These are phyloP conservation scores for Ilex paraguariensis DNA, from an alignment of 305 asterid species.

Conservation along the genomic window DNA sequence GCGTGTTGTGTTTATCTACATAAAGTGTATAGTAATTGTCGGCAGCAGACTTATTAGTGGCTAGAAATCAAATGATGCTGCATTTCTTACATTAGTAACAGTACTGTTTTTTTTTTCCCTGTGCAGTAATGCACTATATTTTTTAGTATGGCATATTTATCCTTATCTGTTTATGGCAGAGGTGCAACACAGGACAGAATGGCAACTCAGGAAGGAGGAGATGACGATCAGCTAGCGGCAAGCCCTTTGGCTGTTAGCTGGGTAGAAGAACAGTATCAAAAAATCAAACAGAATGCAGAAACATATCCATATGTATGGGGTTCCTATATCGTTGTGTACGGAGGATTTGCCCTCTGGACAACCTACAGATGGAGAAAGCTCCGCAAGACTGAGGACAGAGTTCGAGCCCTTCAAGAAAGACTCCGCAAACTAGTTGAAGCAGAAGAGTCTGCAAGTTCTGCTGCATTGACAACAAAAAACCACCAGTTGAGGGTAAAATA, in stretches of 20 bases:
- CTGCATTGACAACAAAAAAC: conserved; percentile 21
- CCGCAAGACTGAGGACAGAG: conserved; percentile 61
- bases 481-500: conserved; percentile 27
- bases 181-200: conserved; percentile 7
- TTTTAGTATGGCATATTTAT: too few relatives aligned
- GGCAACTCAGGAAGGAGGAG: conserved; percentile 35
- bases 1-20: too few relatives aligned
- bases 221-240: conserved; percentile 25
- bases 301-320: conserved; percentile 78
- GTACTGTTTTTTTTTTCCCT: too few relatives aligned
- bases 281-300: conserved; percentile 55
- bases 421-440: conserved; percentile 48
- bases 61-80: too few relatives aligned
- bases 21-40: too few relatives aligned
- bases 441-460: conserved; percentile 31
- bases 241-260: conserved; percentile 25
- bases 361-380: conserved; percentile 70
- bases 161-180: too few relatives aligned
- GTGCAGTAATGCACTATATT: too few relatives aligned
- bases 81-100: too few relatives aligned
- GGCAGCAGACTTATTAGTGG: too few relatives aligned
- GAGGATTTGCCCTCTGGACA: conserved; percentile 61
- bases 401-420: conserved; percentile 56
- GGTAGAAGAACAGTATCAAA: conserved; percentile 37
- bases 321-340: conserved; percentile 54